Conservation (phyloP, 192 early-diverging fungal genomes). For the Martensiomyces pterosporus region DNA sequence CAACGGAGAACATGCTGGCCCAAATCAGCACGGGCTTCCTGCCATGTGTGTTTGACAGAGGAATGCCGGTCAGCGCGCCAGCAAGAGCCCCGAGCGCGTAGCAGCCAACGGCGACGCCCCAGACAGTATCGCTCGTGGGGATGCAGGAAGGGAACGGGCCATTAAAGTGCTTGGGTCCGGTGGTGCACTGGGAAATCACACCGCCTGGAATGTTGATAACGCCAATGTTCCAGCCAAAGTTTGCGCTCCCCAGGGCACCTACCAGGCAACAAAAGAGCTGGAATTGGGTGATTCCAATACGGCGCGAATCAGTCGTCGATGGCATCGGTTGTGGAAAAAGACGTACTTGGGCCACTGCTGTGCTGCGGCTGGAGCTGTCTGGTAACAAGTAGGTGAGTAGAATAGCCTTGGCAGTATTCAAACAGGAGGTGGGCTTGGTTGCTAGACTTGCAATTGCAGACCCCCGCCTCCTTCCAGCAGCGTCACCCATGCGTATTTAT, state of each 20-base stretch:
- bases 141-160: conserved; percentile 29
- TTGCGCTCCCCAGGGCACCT: conserved; percentile 31
- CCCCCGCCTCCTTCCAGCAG: too few relatives aligned
- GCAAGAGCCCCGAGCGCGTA: conserved; percentile 59
- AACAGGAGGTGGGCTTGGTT: too few relatives aligned
- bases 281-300: conserved; percentile 44
- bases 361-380: too few relatives aligned
- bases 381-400: too few relatives aligned
- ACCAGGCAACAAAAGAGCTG: conserved; percentile 44
- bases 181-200: conserved; percentile 43
- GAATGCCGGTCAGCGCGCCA: conserved; percentile 56
- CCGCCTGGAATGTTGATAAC: conserved; percentile 53
- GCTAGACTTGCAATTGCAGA: too few relatives aligned
- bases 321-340: too few relatives aligned
- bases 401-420: too few relatives aligned
- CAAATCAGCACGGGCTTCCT: conserved; percentile 59
- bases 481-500: too few relatives aligned
- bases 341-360: too few relatives aligned
- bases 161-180: conserved; percentile 18
- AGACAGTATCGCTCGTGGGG: conserved; percentile 27
- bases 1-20: conserved; percentile 59
- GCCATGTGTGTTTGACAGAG: conserved; percentile 54
- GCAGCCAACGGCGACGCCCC: conserved; percentile 54
- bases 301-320: too few relatives aligned
- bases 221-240: conserved; percentile 50